Percentiles rank a stretch among this genome's conserved stretches.
Conservation (phyloP, 2,329 filamentous ascomycete species). For the Coniochaeta sp. region DNA sequence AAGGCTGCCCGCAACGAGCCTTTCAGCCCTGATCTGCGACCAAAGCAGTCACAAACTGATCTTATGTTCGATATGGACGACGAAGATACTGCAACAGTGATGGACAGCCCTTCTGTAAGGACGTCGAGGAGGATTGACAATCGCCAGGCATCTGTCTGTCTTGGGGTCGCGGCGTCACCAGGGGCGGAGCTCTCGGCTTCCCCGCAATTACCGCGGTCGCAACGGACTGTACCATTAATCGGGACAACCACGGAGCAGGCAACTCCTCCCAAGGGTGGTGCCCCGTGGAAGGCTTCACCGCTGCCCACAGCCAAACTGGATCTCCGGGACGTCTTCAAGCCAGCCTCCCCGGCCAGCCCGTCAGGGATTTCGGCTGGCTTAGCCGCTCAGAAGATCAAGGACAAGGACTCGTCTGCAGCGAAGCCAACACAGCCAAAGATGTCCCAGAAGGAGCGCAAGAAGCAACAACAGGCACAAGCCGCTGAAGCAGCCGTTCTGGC, state of each 20-base stretch:
- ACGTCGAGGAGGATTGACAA: neutral
- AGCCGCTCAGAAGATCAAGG: slow-evolving; percentile 39
- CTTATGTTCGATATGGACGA: slow-evolving; percentile 96
- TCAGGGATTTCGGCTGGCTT: slow-evolving; percentile 48
- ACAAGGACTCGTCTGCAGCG: slow-evolving; percentile 25
- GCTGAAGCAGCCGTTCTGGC: slow-evolving; percentile 18
- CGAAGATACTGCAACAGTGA: slow-evolving; percentile 34
- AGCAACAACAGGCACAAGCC: slow-evolving; percentile 62
- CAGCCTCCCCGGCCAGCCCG: slow-evolving; percentile 38
- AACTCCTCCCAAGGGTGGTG: slow-evolving; percentile 17
- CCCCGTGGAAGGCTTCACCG: slow-evolving; percentile 41
- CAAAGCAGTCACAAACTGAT: slow-evolving; percentile 63
- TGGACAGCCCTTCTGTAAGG: neutral
- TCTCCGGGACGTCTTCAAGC: slow-evolving; percentile 66
- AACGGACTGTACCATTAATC: neutral
- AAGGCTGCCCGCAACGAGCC: slow-evolving; percentile 44
- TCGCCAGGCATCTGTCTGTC: neutral
- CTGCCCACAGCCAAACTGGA: slow-evolving; percentile 59
- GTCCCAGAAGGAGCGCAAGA: slow-evolving; percentile 90
- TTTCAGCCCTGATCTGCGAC: slow-evolving; percentile 58
- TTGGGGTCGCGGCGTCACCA: neutral
- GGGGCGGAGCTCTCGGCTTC: neutral
- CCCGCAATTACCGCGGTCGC: neutral
- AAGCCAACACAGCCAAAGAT: slow-evolving; percentile 49
- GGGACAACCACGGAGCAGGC: neutral